A percentile compares a stretch with the other conserved stretches of the same genome.
phyloP scores from a whole-genome alignment of 768 basidiomycete genomes.

The Lactarius sp. region DNA sequence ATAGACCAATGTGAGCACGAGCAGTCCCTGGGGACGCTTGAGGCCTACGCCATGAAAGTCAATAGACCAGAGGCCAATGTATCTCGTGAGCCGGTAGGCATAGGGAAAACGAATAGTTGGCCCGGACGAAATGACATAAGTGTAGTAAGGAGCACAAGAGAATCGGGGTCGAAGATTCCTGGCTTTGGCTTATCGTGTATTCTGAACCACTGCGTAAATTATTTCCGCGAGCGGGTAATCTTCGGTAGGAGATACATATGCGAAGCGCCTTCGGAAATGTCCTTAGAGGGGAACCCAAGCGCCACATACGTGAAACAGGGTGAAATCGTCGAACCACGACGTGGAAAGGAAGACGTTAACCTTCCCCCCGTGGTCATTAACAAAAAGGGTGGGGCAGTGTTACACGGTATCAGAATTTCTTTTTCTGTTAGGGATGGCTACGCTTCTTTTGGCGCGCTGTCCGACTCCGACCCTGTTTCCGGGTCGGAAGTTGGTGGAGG shows the following conservation, averaged over 20 bases:
- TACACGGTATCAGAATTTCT: background rate
- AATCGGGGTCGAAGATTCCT: too few relatives aligned
- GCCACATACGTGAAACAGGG: conserved; percentile 2
- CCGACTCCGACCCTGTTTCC: conserved; percentile 5
- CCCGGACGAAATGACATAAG: too few relatives aligned
- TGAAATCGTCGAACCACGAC: background rate
- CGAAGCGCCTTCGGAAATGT: background rate
- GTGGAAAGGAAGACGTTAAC: conserved; percentile 9
- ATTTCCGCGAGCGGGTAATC: too few relatives aligned
- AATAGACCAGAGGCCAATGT: too few relatives aligned
- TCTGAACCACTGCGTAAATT: too few relatives aligned
- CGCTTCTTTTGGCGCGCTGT: background rate
- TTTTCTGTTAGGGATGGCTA: background rate
- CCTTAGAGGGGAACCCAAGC: background rate
- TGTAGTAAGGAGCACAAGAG: too few relatives aligned
- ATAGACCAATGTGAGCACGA: too few relatives aligned
- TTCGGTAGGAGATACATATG: background rate
- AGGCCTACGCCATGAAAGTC: too few relatives aligned
- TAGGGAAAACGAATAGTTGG: too few relatives aligned
- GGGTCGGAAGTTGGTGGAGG: conserved; percentile 2
- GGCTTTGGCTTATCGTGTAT: background rate
- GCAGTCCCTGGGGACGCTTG: too few relatives aligned
- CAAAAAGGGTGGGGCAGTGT: background rate
- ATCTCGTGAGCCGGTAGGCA: too few relatives aligned
- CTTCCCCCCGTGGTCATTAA: background rate